A percentile compares a stretch with the other conserved stretches of the same genome.
These are phyloP conservation scores for Kodamaea sagamina DNA, from an alignment of 805 yeast species.

Conservation along the genomic window DNA sequence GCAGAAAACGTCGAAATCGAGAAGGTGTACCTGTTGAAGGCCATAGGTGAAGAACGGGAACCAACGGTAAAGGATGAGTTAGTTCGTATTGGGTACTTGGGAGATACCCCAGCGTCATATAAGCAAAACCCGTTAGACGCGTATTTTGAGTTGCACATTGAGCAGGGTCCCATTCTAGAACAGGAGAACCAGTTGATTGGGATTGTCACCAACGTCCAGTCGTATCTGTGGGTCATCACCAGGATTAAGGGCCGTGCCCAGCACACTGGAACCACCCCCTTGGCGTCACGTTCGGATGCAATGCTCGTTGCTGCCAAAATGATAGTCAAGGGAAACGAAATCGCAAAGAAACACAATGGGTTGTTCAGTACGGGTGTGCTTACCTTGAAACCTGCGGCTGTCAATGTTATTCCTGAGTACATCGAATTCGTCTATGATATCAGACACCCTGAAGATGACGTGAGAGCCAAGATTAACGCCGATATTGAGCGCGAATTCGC, in stretches of 20 bases:
- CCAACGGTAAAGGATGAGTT: constrained; percentile 56
- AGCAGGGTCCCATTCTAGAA: constrained; percentile 75
- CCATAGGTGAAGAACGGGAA: constrained; percentile 49
- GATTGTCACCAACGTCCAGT: constrained; percentile 66
- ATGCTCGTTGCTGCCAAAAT: constrained; percentile 58
- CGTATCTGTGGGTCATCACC: constrained; percentile 61
- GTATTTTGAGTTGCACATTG: constrained; percentile 75
- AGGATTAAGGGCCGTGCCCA: constrained; percentile 63
- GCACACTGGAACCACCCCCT: constrained; percentile 76
- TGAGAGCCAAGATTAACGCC: constrained; percentile 34
- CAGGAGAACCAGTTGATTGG: constrained; percentile 58
- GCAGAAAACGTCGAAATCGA: constrained; percentile 52
- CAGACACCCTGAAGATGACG: constrained; percentile 54
- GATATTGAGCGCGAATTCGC: constrained; percentile 42
- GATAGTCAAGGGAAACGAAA: constrained; percentile 55
- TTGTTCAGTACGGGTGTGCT: constrained; percentile 61
- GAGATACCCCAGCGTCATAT: constrained; percentile 50
- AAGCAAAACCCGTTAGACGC: constrained; percentile 58
- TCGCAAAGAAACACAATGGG: constrained; percentile 54
- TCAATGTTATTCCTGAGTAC: constrained; percentile 66
- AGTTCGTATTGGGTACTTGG: constrained; percentile 62
- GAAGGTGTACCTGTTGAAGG: constrained; percentile 51
- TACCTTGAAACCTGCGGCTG: constrained; percentile 58
- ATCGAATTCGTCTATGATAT: constrained; percentile 63
- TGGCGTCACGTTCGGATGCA: constrained; percentile 61